Conservation (phyloP, 2,329 filamentous ascomycete genomes). For the Aspergillus phoenicis region DNA sequence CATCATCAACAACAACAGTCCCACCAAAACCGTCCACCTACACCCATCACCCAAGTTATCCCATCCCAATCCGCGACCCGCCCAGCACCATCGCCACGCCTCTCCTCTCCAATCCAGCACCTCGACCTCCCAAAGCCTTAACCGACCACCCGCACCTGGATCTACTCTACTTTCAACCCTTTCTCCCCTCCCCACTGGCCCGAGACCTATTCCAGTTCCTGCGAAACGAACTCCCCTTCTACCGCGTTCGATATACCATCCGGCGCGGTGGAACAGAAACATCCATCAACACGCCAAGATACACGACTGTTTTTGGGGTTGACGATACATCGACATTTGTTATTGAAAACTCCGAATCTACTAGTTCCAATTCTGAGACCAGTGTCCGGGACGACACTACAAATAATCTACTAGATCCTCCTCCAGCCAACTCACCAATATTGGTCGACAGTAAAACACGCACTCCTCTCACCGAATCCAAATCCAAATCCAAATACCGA, state of each 20-base stretch:
- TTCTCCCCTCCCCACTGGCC: constrained; percentile 61
- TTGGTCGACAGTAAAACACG: constrained; percentile 49
- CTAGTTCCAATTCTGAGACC: no score
- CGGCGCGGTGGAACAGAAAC: constrained; percentile 66
- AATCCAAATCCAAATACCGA: constrained; percentile 50
- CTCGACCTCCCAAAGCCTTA: constrained; percentile 57
- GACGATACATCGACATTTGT: constrained; percentile 66
- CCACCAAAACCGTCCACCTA: constrained; percentile 1
- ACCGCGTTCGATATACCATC: constrained; percentile 73
- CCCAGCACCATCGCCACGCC: constrained; percentile 42
- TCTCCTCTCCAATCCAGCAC: constrained; percentile 22
- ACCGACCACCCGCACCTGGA: constrained; percentile 71
- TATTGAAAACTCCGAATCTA: neutral
- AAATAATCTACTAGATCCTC: neutral
- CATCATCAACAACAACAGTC: neutral
- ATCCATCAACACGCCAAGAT: constrained; percentile 64
- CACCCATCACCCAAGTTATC: constrained; percentile 55
- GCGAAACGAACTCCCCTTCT: constrained; percentile 71
- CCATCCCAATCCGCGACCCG: constrained; percentile 54
- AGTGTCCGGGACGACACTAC: no score
- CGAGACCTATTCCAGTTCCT: constrained; percentile 70
- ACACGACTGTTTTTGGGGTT: constrained; percentile 62
- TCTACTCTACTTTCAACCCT: constrained; percentile 74
- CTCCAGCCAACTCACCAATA: neutral
- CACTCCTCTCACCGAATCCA: constrained; percentile 36